A percentile compares a stretch with the other conserved stretches of the same genome.
phyloP scores from a whole-genome alignment of 257 asterid species.

The Perilla frutescens region DNA sequence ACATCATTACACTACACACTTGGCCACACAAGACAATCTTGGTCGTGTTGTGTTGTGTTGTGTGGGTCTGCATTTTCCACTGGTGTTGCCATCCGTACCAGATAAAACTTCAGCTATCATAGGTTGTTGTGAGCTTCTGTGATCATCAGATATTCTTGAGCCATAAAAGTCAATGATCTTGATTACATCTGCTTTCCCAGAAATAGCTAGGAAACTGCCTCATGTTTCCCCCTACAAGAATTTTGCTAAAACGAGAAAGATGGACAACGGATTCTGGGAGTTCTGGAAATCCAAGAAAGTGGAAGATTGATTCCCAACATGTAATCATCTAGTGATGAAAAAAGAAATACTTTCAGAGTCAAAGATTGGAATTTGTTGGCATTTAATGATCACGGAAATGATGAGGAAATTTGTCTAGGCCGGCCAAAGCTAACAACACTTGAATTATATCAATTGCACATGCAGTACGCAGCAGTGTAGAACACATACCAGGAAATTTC shows the following conservation, averaged over 20 bases:
- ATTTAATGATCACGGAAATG: background rate
- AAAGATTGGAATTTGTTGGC: no score
- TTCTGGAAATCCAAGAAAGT: no score
- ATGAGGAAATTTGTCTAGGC: background rate
- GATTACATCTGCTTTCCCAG: background rate
- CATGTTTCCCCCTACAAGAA: no score
- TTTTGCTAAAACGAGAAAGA: background rate
- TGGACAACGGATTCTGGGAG: background rate
- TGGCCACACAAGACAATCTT: background rate
- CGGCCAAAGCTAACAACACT: background rate
- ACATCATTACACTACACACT: background rate
- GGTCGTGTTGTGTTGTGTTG: background rate
- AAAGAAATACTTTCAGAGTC: background rate
- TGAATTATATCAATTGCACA: background rate
- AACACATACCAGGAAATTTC: background rate
- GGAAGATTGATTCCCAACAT: no score
- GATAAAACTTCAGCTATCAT: background rate
- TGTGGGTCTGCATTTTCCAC: background rate
- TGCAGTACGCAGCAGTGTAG: background rate
- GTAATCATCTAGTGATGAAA: no score
- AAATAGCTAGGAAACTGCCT: background rate
- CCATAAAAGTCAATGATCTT: background rate
- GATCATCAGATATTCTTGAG: background rate
- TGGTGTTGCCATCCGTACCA: background rate
- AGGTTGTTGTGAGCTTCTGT: background rate